These are phyloP conservation scores for Fraxinus greggii DNA, from an alignment of 305 asterid species.

Conservation along the genomic window DNA sequence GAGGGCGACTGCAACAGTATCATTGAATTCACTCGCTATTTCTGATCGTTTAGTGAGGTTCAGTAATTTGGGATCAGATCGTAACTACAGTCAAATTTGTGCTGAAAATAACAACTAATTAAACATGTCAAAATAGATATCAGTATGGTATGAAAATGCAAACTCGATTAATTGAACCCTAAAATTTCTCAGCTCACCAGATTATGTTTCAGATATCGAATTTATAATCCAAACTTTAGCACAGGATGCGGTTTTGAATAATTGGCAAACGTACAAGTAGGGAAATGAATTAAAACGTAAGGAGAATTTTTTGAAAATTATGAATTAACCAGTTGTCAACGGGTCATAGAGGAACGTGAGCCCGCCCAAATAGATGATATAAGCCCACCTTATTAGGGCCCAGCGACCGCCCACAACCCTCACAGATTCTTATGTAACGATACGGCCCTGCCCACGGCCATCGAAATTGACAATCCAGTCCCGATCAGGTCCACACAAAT, in stretches of 20 bases:
- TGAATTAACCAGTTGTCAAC: not conserved
- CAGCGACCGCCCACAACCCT: too few relatives aligned
- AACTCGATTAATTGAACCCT: not conserved
- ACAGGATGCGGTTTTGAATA: not conserved
- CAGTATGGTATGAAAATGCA: not conserved
- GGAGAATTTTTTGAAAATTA: not conserved
- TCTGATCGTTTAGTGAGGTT: slow-evolving; percentile 20
- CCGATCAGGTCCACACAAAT: too few relatives aligned
- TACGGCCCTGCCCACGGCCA: too few relatives aligned
- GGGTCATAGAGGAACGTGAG: not conserved
- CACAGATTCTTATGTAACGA: too few relatives aligned
- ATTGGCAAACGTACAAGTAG: not conserved
- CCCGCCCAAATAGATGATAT: not conserved
- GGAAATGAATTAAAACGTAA: not conserved
- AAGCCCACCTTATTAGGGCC: too few relatives aligned
- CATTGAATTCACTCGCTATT: slow-evolving; percentile 44
- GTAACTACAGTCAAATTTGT: slow-evolving; percentile 23
- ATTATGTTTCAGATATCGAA: not conserved
- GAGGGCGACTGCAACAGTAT: slow-evolving; percentile 80
- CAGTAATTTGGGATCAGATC: slow-evolving; percentile 24
- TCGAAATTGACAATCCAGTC: too few relatives aligned
- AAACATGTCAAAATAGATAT: not conserved
- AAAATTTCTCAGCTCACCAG: not conserved
- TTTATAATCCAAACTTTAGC: not conserved
- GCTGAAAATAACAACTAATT: slow-evolving; percentile 26